These are phyloP conservation scores for Nematocida sp. DNA, from an alignment of 371 early-diverging fungal genomes.

Conservation along the genomic window DNA sequence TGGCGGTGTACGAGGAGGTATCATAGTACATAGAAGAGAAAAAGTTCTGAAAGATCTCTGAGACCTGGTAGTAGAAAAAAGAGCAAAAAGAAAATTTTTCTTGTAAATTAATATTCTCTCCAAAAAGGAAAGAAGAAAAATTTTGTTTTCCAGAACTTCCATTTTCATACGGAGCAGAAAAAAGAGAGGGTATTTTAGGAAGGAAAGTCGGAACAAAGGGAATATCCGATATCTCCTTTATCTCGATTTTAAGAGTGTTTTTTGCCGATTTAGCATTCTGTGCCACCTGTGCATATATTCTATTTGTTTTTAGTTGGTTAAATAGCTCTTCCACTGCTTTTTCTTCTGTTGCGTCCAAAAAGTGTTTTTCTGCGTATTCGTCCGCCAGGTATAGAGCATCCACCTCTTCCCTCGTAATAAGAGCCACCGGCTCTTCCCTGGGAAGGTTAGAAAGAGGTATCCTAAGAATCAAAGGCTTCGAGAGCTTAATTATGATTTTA, in stretches of 20 bases:
- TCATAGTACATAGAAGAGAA: slow-evolving; percentile 34
- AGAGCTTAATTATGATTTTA: slow-evolving; percentile 9
- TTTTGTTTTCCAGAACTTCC: not conserved
- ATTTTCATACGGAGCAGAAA: not conserved
- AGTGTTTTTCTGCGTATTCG: slow-evolving; percentile 4
- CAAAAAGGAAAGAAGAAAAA: too few relatives aligned
- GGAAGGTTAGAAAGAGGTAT: not conserved
- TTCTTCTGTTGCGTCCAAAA: slow-evolving; percentile 1
- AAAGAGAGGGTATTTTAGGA: not conserved
- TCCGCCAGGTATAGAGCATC: slow-evolving; percentile 18
- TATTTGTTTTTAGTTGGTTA: not conserved
- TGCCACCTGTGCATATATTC: not conserved
- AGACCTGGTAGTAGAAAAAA: slow-evolving; percentile 6
- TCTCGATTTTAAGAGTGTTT: not conserved
- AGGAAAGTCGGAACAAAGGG: not conserved
- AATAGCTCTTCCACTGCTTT: not conserved
- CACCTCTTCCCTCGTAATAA: slow-evolving; percentile 1
- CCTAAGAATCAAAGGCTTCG: slow-evolving; percentile 30
- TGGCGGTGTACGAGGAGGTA: slow-evolving; percentile 36
- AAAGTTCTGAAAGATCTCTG: slow-evolving; percentile 10
- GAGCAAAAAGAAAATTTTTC: too few relatives aligned
- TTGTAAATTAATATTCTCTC: not conserved
- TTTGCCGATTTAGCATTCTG: slow-evolving; percentile 30
- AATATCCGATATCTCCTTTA: not conserved
- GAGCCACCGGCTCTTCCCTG: not conserved